phyloP scores from a whole-genome alignment of 176 grass and related monocot species.

The Puya raimondii region DNA sequence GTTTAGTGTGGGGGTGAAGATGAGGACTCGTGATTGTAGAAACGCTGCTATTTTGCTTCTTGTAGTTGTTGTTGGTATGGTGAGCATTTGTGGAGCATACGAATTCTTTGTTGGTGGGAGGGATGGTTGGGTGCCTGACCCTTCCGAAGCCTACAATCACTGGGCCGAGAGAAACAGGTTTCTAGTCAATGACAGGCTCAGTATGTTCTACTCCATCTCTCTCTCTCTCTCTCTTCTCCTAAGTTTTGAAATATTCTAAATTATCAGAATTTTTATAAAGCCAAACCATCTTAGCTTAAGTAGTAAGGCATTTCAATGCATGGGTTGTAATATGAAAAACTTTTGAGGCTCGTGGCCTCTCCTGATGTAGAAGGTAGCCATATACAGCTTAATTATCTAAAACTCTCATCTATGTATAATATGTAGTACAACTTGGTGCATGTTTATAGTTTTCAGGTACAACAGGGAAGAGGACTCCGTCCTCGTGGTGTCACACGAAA shows the following conservation, averaged over 20 bases:
- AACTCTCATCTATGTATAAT: neutral
- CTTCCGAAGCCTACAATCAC: constrained; percentile 34
- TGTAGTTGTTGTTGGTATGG: constrained; percentile 1
- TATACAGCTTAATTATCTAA: too few relatives aligned
- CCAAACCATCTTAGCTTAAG: too few relatives aligned
- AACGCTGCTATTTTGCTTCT: neutral
- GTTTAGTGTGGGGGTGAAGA: neutral
- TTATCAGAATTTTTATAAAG: too few relatives aligned
- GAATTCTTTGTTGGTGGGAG: constrained; percentile 52
- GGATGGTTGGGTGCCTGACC: constrained; percentile 45
- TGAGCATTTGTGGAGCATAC: constrained; percentile 16
- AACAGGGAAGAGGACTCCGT: constrained; percentile 32
- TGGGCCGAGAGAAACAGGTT: constrained; percentile 79
- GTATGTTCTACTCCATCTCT: constrained; percentile 16
- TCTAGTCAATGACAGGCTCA: constrained; percentile 66
- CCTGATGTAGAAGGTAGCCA: too few relatives aligned
- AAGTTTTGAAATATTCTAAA: neutral
- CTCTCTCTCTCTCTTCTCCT: neutral
- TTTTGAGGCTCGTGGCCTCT: too few relatives aligned
- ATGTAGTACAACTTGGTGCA: neutral
- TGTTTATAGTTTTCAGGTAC: constrained; percentile 57
- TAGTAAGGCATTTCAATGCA: too few relatives aligned
- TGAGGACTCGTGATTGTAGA: neutral
- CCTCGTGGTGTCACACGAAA: constrained; percentile 41
- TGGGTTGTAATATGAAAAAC: too few relatives aligned